Evolutionary conservation across 805 yeast species (phyloP).

Genomic region (Candida adriatica): DNA sequence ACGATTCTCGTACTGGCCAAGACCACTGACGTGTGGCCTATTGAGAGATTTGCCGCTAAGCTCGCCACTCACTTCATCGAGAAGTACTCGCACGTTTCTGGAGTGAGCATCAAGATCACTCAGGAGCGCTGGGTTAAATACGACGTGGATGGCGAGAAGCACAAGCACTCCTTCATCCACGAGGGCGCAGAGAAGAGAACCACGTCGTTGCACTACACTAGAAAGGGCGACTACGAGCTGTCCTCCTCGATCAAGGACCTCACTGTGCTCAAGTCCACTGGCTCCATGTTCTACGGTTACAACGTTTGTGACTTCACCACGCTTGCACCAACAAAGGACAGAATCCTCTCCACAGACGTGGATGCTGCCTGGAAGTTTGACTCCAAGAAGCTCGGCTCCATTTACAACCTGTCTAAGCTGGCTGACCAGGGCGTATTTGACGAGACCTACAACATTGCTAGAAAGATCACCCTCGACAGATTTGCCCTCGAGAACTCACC

Average conservation of each 20-base stretch:
- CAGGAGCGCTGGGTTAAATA: conserved; percentile 80
- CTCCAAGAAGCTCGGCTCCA: conserved; percentile 39
- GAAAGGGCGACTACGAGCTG: conserved; percentile 48
- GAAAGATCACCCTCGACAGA: conserved; percentile 60
- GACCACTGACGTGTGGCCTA: conserved; percentile 80
- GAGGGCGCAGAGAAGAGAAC: conserved; percentile 78
- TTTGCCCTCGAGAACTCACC: conserved; percentile 86
- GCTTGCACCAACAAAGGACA: conserved; percentile 72
- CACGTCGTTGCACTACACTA: conserved; percentile 43
- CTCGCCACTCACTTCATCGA: conserved; percentile 73
- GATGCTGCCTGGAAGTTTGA: conserved; percentile 68
- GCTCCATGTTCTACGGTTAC: conserved; percentile 88
- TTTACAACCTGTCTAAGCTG: conserved; percentile 39
- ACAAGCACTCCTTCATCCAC: conserved; percentile 78
- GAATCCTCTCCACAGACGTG: conserved; percentile 84
- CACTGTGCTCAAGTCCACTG: conserved; percentile 84
- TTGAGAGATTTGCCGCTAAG: conserved; percentile 83
- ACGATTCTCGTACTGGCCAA: conserved; percentile 81
- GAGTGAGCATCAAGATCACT: conserved; percentile 56
- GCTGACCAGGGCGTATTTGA: conserved; percentile 66
- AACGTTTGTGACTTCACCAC: conserved; percentile 86
- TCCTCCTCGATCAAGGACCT: conserved; percentile 70
- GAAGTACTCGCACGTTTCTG: conserved; percentile 73
- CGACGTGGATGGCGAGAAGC: conserved; percentile 64
- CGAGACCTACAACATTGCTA: conserved; percentile 51